These are phyloP conservation scores for Thelonectria blattea DNA, from an alignment of 2,329 filamentous ascomycete genomes.

Conservation along the genomic window DNA sequence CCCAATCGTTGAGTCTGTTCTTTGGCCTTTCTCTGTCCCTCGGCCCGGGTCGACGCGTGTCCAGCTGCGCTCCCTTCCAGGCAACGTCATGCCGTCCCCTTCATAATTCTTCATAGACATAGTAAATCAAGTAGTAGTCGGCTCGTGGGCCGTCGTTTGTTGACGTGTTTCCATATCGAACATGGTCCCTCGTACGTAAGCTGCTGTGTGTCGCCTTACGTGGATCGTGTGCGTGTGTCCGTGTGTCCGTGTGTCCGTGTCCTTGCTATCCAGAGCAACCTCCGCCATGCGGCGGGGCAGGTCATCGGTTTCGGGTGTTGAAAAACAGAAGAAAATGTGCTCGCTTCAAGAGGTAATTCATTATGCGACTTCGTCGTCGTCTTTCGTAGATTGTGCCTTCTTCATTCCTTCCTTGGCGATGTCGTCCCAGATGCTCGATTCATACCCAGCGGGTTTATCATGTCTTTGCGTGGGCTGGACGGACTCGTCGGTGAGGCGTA, in stretches of 20 bases:
- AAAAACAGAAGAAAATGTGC: background rate
- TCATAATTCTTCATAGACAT: constrained; percentile 19
- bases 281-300: constrained; percentile 7
- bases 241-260: background rate
- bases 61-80: constrained; percentile 1
- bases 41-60: constrained; percentile 1
- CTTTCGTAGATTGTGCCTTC: background rate
- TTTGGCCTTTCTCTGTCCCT: background rate
- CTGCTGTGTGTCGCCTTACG: constrained; percentile 7
- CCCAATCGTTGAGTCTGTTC: background rate
- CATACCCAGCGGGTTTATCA: constrained; percentile 61
- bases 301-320: background rate
- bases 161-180: constrained; percentile 3
- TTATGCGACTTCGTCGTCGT: constrained; percentile 2
- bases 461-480: constrained; percentile 27
- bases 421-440: constrained; percentile 55
- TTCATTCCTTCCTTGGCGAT: constrained; percentile 10
- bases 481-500: constrained; percentile 42
- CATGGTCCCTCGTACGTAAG: constrained; percentile 18
- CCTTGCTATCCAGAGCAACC: constrained; percentile 7
- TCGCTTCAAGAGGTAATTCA: background rate
- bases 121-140: constrained; percentile 26
- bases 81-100: constrained; percentile 28
- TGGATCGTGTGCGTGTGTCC: background rate
- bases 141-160: constrained; percentile 5